Evolutionary conservation across 2,329 filamentous ascomycete genomes (phyloP).

Genomic region (Pseudogymnoascus sp.): DNA sequence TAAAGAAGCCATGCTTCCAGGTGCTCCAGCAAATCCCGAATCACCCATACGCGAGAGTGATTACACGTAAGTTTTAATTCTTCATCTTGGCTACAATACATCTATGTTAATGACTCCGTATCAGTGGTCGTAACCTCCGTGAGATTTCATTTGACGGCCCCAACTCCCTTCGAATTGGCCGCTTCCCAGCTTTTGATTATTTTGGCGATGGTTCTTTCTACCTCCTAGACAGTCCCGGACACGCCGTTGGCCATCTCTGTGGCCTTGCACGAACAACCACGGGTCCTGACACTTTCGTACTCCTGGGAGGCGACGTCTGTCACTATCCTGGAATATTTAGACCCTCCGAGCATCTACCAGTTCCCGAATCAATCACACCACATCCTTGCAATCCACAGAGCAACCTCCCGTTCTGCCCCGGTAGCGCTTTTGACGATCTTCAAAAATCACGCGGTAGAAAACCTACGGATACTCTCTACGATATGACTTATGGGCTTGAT

Average conservation of each 20-base stretch:
- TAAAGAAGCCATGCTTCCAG: slow-evolving; percentile 37
- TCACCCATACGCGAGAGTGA: slow-evolving; percentile 30
- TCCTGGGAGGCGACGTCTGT: slow-evolving; percentile 36
- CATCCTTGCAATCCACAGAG: slow-evolving; percentile 26
- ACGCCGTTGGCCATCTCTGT: slow-evolving; percentile 34
- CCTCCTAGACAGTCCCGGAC: slow-evolving; percentile 34
- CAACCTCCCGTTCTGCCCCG: slow-evolving; percentile 15
- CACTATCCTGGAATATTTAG: slow-evolving; percentile 33
- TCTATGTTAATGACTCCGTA: background rate
- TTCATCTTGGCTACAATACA: background rate
- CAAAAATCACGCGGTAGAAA: slow-evolving; percentile 18
- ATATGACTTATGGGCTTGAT: slow-evolving; percentile 20
- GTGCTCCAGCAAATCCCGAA: slow-evolving; percentile 34
- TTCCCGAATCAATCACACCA: slow-evolving; percentile 29
- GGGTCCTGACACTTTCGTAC: slow-evolving; percentile 30
- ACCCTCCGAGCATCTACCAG: slow-evolving; percentile 30
- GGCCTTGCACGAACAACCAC: slow-evolving; percentile 32
- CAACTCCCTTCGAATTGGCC: slow-evolving; percentile 28
- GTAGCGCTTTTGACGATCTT: slow-evolving; percentile 18
- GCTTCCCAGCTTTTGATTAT: slow-evolving; percentile 33
- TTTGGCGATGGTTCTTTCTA: slow-evolving; percentile 37
- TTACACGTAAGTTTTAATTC: slow-evolving; percentile 18
- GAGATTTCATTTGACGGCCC: slow-evolving; percentile 18
- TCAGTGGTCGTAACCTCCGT: slow-evolving; percentile 20
- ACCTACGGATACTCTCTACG: slow-evolving; percentile 19